Percentiles rank a stretch among this genome's conserved stretches.
Evolutionary conservation across 768 basidiomycete genomes (phyloP).

Genomic region (Tricholoma matsutake): DNA sequence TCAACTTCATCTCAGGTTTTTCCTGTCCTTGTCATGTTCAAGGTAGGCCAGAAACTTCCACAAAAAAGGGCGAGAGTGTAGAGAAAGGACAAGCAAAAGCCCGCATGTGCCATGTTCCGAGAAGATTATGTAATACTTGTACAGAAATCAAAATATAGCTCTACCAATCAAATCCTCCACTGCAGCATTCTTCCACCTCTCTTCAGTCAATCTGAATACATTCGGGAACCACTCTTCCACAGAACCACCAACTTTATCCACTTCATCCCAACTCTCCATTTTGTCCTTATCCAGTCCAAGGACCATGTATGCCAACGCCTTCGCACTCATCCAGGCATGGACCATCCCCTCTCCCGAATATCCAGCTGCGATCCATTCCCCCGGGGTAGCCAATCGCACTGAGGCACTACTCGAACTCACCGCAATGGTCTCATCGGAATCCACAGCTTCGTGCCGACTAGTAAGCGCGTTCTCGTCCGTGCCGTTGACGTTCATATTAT

Average conservation of each 20-base stretch:
- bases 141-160: background rate
- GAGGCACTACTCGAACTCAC: background rate
- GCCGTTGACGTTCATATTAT: background rate
- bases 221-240: conserved; percentile 47
- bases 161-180: conserved; percentile 34
- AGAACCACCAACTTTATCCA: background rate
- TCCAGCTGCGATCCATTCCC: conserved; percentile 73
- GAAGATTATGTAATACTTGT: too few species aligned
- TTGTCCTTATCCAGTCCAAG: conserved; percentile 33
- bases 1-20: too few species aligned
- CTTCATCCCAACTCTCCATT: conserved; percentile 6
- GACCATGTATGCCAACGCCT: conserved; percentile 60
- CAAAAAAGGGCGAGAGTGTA: too few species aligned
- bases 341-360: conserved; percentile 76
- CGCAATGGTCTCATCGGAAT: background rate
- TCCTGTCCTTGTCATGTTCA: too few species aligned
- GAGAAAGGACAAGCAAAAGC: too few species aligned
- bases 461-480: background rate
- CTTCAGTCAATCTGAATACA: conserved; percentile 42
- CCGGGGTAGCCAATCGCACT: conserved; percentile 32
- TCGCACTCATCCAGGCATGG: conserved; percentile 62
- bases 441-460: background rate
- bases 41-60: too few species aligned
- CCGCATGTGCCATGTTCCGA: too few species aligned
- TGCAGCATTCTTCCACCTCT: conserved; percentile 44